Conservation (phyloP, 1,284 basidiomycete species). For the Marasmius fiardii region DNA sequence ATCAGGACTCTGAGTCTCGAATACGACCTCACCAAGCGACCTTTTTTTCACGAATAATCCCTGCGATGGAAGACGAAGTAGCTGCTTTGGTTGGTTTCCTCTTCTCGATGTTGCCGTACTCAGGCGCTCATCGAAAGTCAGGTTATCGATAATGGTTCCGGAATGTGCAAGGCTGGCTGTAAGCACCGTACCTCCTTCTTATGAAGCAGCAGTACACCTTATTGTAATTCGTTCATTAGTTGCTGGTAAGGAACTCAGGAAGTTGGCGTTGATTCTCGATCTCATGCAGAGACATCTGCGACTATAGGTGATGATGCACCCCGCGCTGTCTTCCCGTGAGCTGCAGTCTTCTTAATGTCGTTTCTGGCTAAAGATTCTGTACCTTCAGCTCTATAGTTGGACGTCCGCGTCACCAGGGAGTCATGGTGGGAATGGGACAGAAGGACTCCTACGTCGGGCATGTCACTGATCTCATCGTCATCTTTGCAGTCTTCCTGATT, state of each 20-base stretch:
- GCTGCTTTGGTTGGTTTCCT: constrained; percentile 39
- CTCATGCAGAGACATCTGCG: constrained; percentile 9
- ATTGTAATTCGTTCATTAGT: too few species aligned
- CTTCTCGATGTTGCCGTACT: constrained; percentile 4
- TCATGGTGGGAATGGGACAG: constrained; percentile 89
- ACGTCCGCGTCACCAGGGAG: constrained; percentile 89
- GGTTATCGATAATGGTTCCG: constrained; percentile 86
- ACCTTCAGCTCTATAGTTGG: constrained; percentile 82
- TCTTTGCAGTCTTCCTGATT: not conserved
- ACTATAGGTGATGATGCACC: constrained; percentile 64
- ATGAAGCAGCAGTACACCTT: constrained; percentile 19
- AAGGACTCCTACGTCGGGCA: constrained; percentile 89
- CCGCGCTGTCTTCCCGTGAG: constrained; percentile 69
- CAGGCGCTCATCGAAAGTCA: constrained; percentile 20
- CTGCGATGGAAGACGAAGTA: constrained; percentile 45
- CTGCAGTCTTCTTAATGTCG: constrained; percentile 8
- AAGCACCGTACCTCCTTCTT: constrained; percentile 29
- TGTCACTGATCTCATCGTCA: constrained; percentile 19
- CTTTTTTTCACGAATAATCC: constrained; percentile 24
- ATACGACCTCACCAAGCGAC: too few species aligned
- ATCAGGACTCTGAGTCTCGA: too few species aligned
- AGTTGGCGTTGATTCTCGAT: not conserved
- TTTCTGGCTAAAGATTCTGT: constrained; percentile 5
- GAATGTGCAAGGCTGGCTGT: constrained; percentile 94
- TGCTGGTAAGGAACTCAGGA: constrained; percentile 12